Conservation (phyloP, 169 alveolate species). For the Eimeria sp. region DNA sequence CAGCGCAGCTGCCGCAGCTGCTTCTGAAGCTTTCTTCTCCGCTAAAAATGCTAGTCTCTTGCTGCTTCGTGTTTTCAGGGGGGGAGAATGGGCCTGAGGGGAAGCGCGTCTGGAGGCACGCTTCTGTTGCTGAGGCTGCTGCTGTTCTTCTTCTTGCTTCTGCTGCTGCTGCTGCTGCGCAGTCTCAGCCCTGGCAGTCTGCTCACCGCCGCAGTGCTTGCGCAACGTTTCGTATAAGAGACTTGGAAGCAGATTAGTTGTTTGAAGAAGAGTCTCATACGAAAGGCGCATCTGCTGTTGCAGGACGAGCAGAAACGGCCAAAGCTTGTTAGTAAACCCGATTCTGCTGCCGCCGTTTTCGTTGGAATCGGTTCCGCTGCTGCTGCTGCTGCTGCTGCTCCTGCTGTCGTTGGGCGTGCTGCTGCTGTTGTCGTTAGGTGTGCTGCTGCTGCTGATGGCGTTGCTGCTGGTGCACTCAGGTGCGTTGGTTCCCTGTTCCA, state of each 20-base stretch:
- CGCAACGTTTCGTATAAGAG: neutral
- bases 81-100: neutral
- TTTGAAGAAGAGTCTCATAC: neutral
- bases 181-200: neutral
- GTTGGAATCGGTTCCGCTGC: neutral
- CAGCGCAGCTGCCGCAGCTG: neutral
- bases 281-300: slow-evolving; percentile 17
- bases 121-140: neutral
- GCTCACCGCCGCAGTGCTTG: neutral
- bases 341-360: neutral
- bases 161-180: neutral
- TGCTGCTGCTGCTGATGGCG: neutral
- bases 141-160: neutral
- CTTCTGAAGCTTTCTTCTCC: neutral
- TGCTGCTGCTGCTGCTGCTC: slow-evolving; percentile 5
- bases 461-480: neutral
- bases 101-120: neutral
- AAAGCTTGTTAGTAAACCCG: neutral
- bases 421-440: neutral
- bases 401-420: neutral
- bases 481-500: neutral
- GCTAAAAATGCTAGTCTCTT: neutral
- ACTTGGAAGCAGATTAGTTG: slow-evolving; percentile 20
- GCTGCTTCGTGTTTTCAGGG: neutral
- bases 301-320: slow-evolving; percentile 9